These are phyloP conservation scores for Dryadomyces quercus-mongolicae DNA, from an alignment of 2,329 filamentous ascomycete species.

Conservation along the genomic window DNA sequence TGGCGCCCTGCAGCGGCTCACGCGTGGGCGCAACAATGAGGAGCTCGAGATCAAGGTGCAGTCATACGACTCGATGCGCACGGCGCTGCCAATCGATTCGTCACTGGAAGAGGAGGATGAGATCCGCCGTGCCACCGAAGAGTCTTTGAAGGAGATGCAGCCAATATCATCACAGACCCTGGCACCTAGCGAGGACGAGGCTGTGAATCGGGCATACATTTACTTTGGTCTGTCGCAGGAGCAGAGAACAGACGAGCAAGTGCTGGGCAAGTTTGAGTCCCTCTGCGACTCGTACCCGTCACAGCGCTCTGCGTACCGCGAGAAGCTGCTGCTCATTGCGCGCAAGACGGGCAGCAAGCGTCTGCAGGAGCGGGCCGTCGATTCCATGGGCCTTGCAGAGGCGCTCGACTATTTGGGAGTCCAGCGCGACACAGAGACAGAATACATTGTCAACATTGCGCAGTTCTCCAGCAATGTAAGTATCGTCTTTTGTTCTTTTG, in stretches of 20 bases:
- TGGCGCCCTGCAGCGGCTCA: constrained; percentile 11
- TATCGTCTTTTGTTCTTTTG: neutral
- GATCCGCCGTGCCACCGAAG: constrained; percentile 11
- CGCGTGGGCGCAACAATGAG: constrained; percentile 12
- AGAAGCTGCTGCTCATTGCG: constrained; percentile 17
- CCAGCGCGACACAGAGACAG: constrained; percentile 20
- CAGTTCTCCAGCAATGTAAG: constrained; percentile 5
- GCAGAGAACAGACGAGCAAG: constrained; percentile 9
- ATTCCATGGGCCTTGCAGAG: constrained; percentile 19
- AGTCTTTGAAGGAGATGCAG: constrained; percentile 9
- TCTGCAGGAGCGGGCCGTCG: constrained; percentile 8
- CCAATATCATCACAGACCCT: neutral
- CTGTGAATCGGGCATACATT: constrained; percentile 13
- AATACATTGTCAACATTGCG: constrained; percentile 19
- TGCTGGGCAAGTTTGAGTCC: constrained; percentile 14
- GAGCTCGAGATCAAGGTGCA: constrained; percentile 11
- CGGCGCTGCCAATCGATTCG: neutral
- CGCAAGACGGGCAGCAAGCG: constrained; percentile 12
- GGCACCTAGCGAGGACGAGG: neutral
- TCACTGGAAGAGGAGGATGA: constrained; percentile 8
- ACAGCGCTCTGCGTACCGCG: constrained; percentile 15
- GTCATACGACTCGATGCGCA: constrained; percentile 10
- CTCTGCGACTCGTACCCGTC: constrained; percentile 14
- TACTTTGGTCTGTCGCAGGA: constrained; percentile 14
- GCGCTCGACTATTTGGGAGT: constrained; percentile 26